These are phyloP conservation scores for Nannochloropsis gaditana DNA, from an alignment of 108 stramenopile species.

Conservation along the genomic window DNA sequence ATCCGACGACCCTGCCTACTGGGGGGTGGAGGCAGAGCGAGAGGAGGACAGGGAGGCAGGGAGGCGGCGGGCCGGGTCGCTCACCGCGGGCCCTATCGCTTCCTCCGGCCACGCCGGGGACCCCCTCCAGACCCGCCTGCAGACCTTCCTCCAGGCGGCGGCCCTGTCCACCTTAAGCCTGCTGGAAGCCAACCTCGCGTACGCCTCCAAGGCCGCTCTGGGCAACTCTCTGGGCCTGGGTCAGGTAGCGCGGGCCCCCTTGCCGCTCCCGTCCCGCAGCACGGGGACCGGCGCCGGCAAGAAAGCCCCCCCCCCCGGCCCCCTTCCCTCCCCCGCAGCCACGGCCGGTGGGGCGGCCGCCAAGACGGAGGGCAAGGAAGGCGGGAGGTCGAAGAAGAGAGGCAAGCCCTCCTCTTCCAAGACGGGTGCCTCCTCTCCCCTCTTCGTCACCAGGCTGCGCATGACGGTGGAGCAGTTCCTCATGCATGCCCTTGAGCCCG, in stretches of 20 bases:
- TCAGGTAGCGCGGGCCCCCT: not conserved
- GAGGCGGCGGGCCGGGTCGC: not conserved
- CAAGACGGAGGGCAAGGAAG: not conserved
- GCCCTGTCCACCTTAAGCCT: not conserved
- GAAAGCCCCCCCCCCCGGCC: not conserved
- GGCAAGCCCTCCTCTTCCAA: not conserved
- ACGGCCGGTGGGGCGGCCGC: not conserved
- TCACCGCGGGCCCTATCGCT: too few relatives aligned
- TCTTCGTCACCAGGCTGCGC: not conserved
- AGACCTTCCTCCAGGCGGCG: not conserved
- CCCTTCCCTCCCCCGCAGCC: not conserved
- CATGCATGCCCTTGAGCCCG: not conserved
- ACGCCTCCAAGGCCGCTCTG: not conserved
- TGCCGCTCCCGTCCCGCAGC: not conserved
- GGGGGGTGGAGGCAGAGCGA: not conserved
- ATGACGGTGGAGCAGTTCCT: not conserved
- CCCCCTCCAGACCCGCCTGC: not conserved
- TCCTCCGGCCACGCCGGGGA: too few relatives aligned
- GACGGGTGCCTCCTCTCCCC: not conserved
- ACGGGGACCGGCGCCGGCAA: not conserved
- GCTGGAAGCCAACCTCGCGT: not conserved
- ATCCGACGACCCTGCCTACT: not conserved
- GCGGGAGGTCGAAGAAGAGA: not conserved
- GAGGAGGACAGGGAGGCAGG: not conserved
- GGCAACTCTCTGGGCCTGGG: not conserved